phyloP scores from a whole-genome alignment of 441 rosid species.

The Populus hybrid region DNA sequence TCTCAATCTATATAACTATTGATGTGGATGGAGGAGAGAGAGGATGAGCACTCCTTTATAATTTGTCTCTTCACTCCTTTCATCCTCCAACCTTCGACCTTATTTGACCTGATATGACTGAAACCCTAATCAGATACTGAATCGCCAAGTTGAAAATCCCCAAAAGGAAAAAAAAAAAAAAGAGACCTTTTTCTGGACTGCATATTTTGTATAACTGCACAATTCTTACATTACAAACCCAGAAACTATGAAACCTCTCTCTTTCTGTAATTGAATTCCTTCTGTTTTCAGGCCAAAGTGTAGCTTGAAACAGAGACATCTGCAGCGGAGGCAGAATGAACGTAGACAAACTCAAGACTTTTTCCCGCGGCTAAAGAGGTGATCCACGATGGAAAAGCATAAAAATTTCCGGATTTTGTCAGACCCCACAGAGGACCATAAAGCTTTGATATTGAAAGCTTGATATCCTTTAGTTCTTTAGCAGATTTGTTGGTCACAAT shows the following conservation, averaged over 20 bases:
- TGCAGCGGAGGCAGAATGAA: constrained; percentile 73
- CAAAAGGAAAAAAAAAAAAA: constrained; percentile 23
- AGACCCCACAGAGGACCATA: constrained; percentile 98
- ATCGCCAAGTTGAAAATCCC: constrained; percentile 29
- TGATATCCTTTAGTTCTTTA: constrained; percentile 59
- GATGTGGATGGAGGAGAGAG: constrained; percentile 57
- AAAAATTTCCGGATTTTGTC: constrained; percentile 47
- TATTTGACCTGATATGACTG: constrained; percentile 36
- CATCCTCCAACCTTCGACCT: constrained; percentile 48
- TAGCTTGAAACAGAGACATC: constrained; percentile 71
- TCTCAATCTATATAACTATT: constrained; percentile 28
- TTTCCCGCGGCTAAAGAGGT: constrained; percentile 63
- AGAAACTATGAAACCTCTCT: constrained; percentile 22
- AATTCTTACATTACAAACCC: constrained; percentile 38
- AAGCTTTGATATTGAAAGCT: constrained; percentile 71
- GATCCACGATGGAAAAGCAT: constrained; percentile 81
- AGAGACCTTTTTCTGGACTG: constrained; percentile 32
- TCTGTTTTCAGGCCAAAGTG: constrained; percentile 51
- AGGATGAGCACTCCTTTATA: constrained; percentile 81
- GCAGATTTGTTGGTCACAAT: constrained; percentile 69
- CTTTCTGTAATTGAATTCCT: constrained; percentile 9
- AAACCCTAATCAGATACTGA: constrained; percentile 33
- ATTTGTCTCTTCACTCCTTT: constrained; percentile 77
- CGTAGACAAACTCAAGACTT: constrained; percentile 84
- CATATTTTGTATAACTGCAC: constrained; percentile 56